Evolutionary conservation across 768 basidiomycete species (phyloP).

Genomic region (Boletus edulis): DNA sequence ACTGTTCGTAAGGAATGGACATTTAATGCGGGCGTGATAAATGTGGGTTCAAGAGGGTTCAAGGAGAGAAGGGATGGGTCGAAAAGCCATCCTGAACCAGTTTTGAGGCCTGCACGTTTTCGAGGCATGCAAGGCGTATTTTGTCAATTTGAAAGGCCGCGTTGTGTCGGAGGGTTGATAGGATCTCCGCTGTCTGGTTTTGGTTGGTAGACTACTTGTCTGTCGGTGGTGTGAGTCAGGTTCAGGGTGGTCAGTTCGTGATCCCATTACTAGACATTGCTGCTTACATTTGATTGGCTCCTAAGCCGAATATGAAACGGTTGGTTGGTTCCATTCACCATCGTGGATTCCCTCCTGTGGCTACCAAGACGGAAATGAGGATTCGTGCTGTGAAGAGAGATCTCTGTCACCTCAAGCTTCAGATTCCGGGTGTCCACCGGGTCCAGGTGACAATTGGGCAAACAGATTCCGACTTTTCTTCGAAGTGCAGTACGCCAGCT

Average conservation of each 20-base stretch:
- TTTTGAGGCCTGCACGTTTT: conserved; percentile 26
- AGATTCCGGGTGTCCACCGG: neutral
- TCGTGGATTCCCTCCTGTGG: neutral
- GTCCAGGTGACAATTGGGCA: neutral
- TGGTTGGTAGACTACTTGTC: conserved; percentile 13
- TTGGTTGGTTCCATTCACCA: conserved; percentile 4
- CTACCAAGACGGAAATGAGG: conserved; percentile 12
- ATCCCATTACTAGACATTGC: conserved; percentile 3
- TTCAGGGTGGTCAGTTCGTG: conserved; percentile 14
- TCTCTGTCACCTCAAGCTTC: neutral
- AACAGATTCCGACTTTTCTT: neutral
- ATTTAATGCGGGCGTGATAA: conserved; percentile 7
- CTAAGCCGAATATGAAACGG: neutral
- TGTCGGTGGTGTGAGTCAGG: conserved; percentile 5
- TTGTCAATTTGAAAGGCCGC: conserved; percentile 23
- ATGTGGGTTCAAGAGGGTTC: neutral
- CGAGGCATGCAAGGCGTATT: conserved; percentile 21
- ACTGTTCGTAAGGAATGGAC: conserved; percentile 20
- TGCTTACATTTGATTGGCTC: conserved; percentile 17
- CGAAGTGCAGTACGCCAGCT: neutral
- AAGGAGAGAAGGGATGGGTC: neutral
- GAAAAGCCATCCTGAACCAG: conserved; percentile 7
- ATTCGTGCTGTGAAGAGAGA: neutral
- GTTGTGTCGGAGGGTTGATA: conserved; percentile 13
- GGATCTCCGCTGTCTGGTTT: conserved; percentile 27